These are phyloP conservation scores for Helianthus annuus DNA, from an alignment of 129 eudicot genomes.

Conservation along the genomic window DNA sequence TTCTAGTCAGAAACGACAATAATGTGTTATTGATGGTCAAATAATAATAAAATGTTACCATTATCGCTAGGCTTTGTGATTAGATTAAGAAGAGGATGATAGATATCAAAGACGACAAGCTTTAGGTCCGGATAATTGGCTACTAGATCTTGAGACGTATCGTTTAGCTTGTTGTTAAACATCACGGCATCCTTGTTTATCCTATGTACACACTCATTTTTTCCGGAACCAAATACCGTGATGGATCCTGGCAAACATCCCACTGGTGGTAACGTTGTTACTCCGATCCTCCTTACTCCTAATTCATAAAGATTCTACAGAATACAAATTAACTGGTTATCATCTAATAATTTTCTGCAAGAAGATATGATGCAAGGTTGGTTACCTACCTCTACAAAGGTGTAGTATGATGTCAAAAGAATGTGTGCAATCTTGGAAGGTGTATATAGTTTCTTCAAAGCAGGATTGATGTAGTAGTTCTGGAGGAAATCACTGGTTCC, in stretches of 20 bases:
- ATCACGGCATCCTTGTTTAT: slow-evolving; percentile 53
- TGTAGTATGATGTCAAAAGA: slow-evolving; percentile 52
- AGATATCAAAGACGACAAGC: slow-evolving; percentile 74
- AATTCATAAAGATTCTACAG: slow-evolving; percentile 53
- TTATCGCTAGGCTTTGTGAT: slow-evolving; percentile 34
- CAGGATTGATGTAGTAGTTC: slow-evolving; percentile 69
- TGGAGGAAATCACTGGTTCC: slow-evolving; percentile 81
- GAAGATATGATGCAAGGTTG: neutral
- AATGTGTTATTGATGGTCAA: neutral
- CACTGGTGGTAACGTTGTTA: slow-evolving; percentile 65
- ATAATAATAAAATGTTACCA: neutral
- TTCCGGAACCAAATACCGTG: slow-evolving; percentile 64
- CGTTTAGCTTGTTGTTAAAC: slow-evolving; percentile 66
- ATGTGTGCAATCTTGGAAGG: slow-evolving; percentile 58
- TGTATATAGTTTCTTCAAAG: slow-evolving; percentile 42
- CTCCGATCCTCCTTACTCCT: slow-evolving; percentile 78
- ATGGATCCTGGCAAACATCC: slow-evolving; percentile 90
- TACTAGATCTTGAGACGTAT: slow-evolving; percentile 47
- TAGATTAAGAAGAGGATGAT: slow-evolving; percentile 65
- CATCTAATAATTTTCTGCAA: neutral
- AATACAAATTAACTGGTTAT: neutral
- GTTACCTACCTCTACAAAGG: slow-evolving; percentile 68
- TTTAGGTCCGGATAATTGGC: slow-evolving; percentile 44
- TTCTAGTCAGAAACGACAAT: no score
- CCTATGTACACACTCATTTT: slow-evolving; percentile 54